phyloP scores from a whole-genome alignment of 2,329 filamentous ascomycete genomes.

The Fusarium buharicum region DNA sequence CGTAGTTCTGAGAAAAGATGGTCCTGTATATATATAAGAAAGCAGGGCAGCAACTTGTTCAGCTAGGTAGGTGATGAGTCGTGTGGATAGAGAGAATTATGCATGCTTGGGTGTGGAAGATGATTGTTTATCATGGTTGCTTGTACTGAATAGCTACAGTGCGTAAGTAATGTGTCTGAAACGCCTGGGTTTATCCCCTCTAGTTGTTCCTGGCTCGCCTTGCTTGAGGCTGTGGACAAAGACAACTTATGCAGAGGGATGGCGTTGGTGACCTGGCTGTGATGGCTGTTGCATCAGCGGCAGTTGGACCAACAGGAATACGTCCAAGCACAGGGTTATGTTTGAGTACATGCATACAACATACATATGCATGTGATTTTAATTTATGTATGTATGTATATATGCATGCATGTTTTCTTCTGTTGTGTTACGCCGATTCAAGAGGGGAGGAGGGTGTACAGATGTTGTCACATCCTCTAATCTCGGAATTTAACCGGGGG shows the following conservation, averaged over 20 bases:
- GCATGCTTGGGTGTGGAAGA: not conserved
- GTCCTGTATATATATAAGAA: constrained; percentile 6
- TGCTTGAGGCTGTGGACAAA: constrained; percentile 7
- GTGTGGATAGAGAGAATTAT: constrained; percentile 20
- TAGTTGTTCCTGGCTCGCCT: not conserved
- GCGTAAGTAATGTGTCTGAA: constrained; percentile 23
- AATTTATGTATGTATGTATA: constrained; percentile 5
- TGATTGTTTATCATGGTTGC: not conserved
- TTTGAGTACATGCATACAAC: constrained; percentile 10
- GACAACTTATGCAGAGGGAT: constrained; percentile 27
- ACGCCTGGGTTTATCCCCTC: not conserved
- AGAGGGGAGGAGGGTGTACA: not conserved
- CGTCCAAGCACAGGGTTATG: constrained; percentile 6
- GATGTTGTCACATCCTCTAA: constrained; percentile 36
- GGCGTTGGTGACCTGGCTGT: constrained; percentile 32
- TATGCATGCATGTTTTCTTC: not conserved
- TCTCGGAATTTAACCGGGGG: constrained; percentile 27
- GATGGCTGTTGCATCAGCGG: constrained; percentile 37
- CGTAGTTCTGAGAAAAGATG: constrained; percentile 3
- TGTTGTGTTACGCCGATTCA: constrained; percentile 16
- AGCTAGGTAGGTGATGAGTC: constrained; percentile 14
- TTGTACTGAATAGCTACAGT: not conserved
- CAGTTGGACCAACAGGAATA: constrained; percentile 25
- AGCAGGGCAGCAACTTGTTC: no score
- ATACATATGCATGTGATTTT: constrained; percentile 20